Conservation (phyloP, 108 stramenopile genomes). For the Stephanodiscus minutulus region DNA sequence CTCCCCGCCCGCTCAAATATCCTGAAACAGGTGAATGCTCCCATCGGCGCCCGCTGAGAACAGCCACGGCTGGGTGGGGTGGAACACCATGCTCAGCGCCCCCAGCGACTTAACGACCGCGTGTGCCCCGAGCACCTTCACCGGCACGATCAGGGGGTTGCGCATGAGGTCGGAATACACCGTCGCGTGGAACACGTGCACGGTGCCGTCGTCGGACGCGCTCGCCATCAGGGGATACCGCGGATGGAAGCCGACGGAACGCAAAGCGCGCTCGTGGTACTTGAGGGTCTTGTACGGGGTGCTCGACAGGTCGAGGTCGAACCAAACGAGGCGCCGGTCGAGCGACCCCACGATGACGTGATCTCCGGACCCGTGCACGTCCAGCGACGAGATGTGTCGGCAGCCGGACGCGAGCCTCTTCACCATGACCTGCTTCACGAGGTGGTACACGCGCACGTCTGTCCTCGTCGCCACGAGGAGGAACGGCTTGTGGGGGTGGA, state of each 20-base stretch:
- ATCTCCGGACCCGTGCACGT: constrained; percentile 95
- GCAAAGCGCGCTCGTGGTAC: constrained; percentile 92
- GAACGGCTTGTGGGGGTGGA: constrained; percentile 97
- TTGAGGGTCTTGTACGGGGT: constrained; percentile 96
- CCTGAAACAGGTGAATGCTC: constrained; percentile 91
- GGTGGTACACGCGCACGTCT: constrained; percentile 94
- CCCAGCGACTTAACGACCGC: constrained; percentile 83
- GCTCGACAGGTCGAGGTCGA: constrained; percentile 93
- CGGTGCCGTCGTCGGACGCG: constrained; percentile 94
- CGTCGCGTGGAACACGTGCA: constrained; percentile 98
- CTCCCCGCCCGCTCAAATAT: constrained; percentile 60
- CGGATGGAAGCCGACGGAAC: constrained; percentile 77
- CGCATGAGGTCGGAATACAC: constrained; percentile 95
- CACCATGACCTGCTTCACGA: constrained; percentile 93
- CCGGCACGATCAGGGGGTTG: constrained; percentile 97
- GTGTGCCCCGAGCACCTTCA: constrained; percentile 96
- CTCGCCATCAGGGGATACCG: constrained; percentile 98
- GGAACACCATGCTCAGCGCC: constrained; percentile 86
- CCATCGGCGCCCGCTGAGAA: constrained; percentile 98
- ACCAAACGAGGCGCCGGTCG: constrained; percentile 97
- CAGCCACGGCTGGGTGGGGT: constrained; percentile 99
- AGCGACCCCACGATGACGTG: constrained; percentile 94
- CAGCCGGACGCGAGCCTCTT: constrained; percentile 90
- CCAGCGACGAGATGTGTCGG: constrained; percentile 96
- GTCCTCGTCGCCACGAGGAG: constrained; percentile 96